Evolutionary conservation across 2,329 filamentous ascomycete genomes (phyloP), one percentile per base, ranked within the genome.

Genomic region (Lachnellula cervina): DNA sequence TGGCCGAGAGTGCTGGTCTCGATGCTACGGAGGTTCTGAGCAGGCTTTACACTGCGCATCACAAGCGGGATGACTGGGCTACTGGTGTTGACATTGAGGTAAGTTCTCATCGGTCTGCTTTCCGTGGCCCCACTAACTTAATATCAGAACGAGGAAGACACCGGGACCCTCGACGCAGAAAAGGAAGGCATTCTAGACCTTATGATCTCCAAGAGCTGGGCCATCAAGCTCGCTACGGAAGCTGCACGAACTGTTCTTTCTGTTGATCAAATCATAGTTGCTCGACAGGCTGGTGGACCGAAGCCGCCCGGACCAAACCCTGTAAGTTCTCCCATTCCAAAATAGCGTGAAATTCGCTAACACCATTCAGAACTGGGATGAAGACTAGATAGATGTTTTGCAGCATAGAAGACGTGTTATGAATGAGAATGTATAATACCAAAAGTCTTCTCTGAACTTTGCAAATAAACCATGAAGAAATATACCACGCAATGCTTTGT

Each of bases 201-300:
- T 44, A 81, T 97, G 76, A 84, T 92, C 59, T 86, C 88, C 63
- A 99, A 99, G 82, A 87, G 86, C 70, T 97, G 92, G 93, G 94
- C 94, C 47, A 96, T 99, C 74, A 94, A 94, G 77, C 80, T 99
- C 62, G 95, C 94, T 38, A 97, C 93, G 23, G 94, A 99, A 75
- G 88, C 94, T 42, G 93, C 91, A 52, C 83, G 94, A 68, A 99
- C 94, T 48, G 88, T 99, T 32, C 78, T 99, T 62, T 96, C 91
- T 48, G 94, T 99, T 40, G 94, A 99, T 74, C 95, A 99, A 77
- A 99, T 99, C 70, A 99, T 99, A 71, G 94, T 99, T 56, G 92
- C 95, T 61, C 86, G 93, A 76, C 94, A 97, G 77, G 94, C 95
- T 48, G 94, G 94, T 70, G 94, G 94, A 38, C 94, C 95, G 21